Conservation (phyloP, 345 rosid species). For the Acer saccharum region DNA sequence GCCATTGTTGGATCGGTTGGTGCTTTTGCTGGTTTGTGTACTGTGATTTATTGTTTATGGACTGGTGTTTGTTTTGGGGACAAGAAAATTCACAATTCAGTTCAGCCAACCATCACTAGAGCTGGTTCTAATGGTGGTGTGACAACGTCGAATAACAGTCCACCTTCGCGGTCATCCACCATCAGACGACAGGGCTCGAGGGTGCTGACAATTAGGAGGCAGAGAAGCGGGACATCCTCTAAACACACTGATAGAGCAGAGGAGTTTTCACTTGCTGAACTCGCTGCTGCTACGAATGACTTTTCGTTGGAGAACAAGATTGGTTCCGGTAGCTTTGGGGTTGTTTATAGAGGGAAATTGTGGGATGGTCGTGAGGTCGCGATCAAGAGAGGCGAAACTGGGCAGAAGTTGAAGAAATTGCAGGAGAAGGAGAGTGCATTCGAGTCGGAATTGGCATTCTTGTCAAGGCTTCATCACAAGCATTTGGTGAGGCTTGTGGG, state of each 20-base stretch:
- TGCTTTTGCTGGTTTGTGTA: constrained; percentile 57
- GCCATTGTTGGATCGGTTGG: constrained; percentile 80
- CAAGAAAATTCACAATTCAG: constrained; percentile 89
- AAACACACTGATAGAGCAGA: constrained; percentile 81
- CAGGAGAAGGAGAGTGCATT: constrained; percentile 95
- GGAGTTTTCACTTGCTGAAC: constrained; percentile 67
- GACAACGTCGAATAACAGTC: constrained; percentile 50
- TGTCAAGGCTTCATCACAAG: constrained; percentile 88
- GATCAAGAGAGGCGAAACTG: constrained; percentile 82
- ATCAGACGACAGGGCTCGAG: constrained; percentile 80
- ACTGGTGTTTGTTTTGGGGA: constrained; percentile 73
- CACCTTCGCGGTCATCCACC: constrained; percentile 63
- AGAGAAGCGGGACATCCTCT: constrained; percentile 92
- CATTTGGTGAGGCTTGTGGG: constrained; percentile 91
- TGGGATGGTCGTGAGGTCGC: constrained; percentile 83
- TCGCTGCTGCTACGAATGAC: constrained; percentile 70
- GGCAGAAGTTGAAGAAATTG: constrained; percentile 58
- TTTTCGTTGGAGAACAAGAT: constrained; percentile 81
- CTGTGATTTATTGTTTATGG: constrained; percentile 71
- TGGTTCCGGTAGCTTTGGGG: constrained; percentile 88
- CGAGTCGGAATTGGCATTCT: constrained; percentile 78
- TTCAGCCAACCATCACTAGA: constrained; percentile 85
- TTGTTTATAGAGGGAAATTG: constrained; percentile 78
- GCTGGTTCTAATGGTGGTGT: constrained; percentile 49
- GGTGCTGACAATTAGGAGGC: constrained; percentile 65